Conservation (phyloP, 768 basidiomycete genomes). For the Leccinum longicurvipes region DNA sequence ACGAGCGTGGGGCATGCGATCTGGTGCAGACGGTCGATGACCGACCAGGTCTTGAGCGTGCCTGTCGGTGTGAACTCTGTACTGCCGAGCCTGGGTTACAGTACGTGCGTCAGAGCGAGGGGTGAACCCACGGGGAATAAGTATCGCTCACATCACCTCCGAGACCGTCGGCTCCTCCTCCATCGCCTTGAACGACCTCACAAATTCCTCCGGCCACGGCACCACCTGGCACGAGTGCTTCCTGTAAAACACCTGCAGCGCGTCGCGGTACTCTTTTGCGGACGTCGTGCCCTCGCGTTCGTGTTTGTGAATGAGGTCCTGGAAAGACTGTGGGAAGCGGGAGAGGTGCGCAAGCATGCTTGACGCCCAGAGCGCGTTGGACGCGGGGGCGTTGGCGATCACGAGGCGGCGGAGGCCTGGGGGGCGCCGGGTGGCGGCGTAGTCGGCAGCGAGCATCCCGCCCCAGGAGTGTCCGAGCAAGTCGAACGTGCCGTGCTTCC, state of each 20-base stretch:
- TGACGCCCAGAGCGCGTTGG: constrained; percentile 20
- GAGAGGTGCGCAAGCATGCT: constrained; percentile 22
- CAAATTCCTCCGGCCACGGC: constrained; percentile 32
- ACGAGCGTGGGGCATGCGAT: constrained; percentile 39
- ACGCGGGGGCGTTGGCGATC: constrained; percentile 31
- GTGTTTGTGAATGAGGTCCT: constrained; percentile 24
- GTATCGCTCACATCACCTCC: constrained; percentile 30
- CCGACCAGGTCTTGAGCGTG: constrained; percentile 42
- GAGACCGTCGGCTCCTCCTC: constrained; percentile 33
- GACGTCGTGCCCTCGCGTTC: constrained; percentile 32
- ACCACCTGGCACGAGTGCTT: constrained; percentile 32
- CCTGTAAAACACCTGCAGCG: constrained; percentile 24
- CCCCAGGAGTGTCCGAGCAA: constrained; percentile 58
- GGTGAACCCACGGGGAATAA: too few species aligned
- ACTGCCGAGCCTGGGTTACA: constrained; percentile 6
- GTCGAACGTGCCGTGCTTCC: constrained; percentile 32
- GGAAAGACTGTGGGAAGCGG: constrained; percentile 26
- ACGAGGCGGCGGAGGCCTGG: constrained; percentile 36
- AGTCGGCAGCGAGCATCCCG: constrained; percentile 44
- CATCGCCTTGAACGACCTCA: constrained; percentile 20
- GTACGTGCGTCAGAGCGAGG: background rate
- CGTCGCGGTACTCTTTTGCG: constrained; percentile 31
- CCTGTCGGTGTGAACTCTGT: constrained; percentile 37
- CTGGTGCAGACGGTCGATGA: constrained; percentile 39
- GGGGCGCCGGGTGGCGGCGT: constrained; percentile 36